A percentile compares a stretch with the other conserved stretches of the same genome.
Conservation (phyloP, 1,284 basidiomycete species). For the Ustilago loliicola region DNA sequence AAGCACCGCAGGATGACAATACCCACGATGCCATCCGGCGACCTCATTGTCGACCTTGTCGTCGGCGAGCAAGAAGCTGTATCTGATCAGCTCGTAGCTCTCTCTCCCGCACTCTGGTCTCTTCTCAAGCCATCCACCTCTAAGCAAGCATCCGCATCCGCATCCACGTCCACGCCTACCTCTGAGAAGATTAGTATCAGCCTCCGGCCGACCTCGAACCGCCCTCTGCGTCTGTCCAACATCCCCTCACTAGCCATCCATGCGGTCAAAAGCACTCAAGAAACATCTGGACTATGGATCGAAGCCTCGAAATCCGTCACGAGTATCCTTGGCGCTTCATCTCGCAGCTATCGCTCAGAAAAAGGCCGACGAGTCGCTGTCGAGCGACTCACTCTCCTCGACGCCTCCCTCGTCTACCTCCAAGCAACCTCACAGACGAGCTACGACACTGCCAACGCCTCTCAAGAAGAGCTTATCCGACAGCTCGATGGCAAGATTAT, state of each 20-base stretch:
- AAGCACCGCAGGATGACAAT: constrained; percentile 21
- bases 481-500: constrained; percentile 50
- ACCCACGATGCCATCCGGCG: constrained; percentile 12
- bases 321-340: constrained; percentile 16
- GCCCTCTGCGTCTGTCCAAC: constrained; percentile 17
- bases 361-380: constrained; percentile 23
- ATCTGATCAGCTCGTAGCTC: constrained; percentile 33
- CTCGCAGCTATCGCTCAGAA: constrained; percentile 21
- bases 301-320: constrained; percentile 35
- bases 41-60: constrained; percentile 36
- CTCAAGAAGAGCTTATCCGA: constrained; percentile 31
- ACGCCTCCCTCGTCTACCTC: constrained; percentile 53
- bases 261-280: constrained; percentile 28
- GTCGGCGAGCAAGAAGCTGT: constrained; percentile 36
- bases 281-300: constrained; percentile 28
- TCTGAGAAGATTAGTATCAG: constrained; percentile 18
- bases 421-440: constrained; percentile 42
- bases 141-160: background rate
- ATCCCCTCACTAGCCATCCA: constrained; percentile 27
- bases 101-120: constrained; percentile 32
- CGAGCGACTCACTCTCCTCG: constrained; percentile 30
- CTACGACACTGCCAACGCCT: constrained; percentile 33
- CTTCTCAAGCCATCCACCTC: background rate
- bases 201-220: constrained; percentile 31
- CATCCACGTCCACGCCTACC: constrained; percentile 13